Base-by-base conservation (phyloP, 2,329 filamentous ascomycete genomes). In the Malbranchea cinnamomea region DNA sequence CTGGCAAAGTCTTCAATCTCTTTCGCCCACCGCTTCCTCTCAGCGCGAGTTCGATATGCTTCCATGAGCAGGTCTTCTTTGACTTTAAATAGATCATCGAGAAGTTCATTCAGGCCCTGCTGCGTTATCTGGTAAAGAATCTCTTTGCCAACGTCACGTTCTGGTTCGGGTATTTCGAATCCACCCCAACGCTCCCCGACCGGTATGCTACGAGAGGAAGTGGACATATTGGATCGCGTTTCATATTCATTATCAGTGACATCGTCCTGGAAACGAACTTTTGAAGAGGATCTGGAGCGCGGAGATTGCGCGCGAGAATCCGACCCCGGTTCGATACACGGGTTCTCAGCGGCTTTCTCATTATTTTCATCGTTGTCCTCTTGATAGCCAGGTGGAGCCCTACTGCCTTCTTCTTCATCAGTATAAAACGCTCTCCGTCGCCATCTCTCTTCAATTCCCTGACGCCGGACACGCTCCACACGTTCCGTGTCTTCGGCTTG, bases 121-220 rank as follows among this genome's bases (percentile, higher is more conserved):
- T 94, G 84, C 0, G 82, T 84, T 18, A 91, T 74, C 50, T 93
- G 81, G 46, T 92, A 94, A 1, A 95, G 60, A 3, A 94, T 78
- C 48, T 95, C 83, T 42, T 78, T 82, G 21, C 82, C 83, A 4
- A 82, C 74, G 49, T 93, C 84, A 35, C 68, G 69, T 50, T 93
- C 84, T 1, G 78, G 75, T 40, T 80, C 73, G 1, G 80, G 78
- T 10, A 91, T 74, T 30, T 83, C 78, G 51, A 81, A 76, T 11
- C 77, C 77, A 28, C 76, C 77, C 75, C 76, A 83, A 34, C 77
- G 67, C 50, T 85, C 77, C 8, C 62, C 61, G 19, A 66, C 44
- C 5, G 78, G 72, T 6, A 78, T 64, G 45, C 71, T 78, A 26
- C 74, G 63, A 3, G 78, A 83, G 1, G 78, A 83, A 0, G 74